phyloP scores from a whole-genome alignment of 768 basidiomycete genomes.

The Xerocomellus dryophilus region DNA sequence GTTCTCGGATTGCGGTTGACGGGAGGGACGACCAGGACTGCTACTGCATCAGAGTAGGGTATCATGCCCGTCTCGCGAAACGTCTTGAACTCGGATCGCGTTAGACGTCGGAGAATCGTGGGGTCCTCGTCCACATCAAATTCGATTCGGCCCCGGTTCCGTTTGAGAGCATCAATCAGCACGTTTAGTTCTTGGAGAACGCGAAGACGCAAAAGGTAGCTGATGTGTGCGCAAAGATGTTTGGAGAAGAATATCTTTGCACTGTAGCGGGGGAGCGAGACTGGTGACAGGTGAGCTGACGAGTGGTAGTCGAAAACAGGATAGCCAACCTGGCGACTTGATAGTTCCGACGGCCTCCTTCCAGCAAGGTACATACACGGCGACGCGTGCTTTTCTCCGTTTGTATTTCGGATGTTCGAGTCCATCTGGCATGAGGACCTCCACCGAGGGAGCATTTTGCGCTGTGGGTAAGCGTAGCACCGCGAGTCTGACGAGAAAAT shows the following conservation, averaged over 20 bases:
- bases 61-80: conserved; percentile 47
- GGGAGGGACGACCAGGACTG: conserved; percentile 69
- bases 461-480: conserved; percentile 42
- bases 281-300: conserved; percentile 11
- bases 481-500: conserved; percentile 64
- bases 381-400: conserved; percentile 42
- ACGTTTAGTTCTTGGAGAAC: conserved; percentile 74
- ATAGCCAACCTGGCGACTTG: conserved; percentile 37
- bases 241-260: conserved; percentile 37
- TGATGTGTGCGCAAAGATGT: conserved; percentile 52
- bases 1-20: conserved; percentile 52
- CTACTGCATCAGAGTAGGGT: conserved; percentile 53
- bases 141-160: neutral
- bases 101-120: conserved; percentile 60
- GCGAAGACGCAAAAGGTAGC: conserved; percentile 66
- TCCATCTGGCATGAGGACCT: conserved; percentile 51
- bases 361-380: conserved; percentile 60
- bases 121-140: conserved; percentile 19
- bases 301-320: neutral
- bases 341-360: conserved; percentile 42
- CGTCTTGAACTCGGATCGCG: conserved; percentile 53
- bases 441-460: conserved; percentile 27
- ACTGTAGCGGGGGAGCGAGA: conserved; percentile 26
- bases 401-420: conserved; percentile 64
- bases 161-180: conserved; percentile 36